Conservation (phyloP, 129 eudicot species). For the Ambrosia trifida region DNA sequence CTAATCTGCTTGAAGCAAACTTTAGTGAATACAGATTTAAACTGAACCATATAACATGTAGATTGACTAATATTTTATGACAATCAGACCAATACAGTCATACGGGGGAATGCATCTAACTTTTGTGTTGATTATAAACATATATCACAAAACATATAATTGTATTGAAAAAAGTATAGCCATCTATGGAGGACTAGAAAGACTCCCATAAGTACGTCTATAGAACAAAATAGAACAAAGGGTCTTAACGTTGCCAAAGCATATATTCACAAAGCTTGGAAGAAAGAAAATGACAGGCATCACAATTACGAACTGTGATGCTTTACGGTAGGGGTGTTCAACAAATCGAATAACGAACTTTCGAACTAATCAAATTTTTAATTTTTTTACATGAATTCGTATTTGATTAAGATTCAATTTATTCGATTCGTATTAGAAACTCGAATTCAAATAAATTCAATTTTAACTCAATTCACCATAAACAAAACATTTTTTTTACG, state of each 20-base stretch:
- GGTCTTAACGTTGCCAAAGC: background rate
- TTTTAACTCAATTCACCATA: no score
- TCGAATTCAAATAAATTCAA: no score
- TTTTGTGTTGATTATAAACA: background rate
- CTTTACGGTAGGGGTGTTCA: background rate
- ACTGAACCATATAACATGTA: background rate
- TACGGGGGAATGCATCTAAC: background rate
- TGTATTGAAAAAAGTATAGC: background rate
- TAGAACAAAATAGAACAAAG: background rate
- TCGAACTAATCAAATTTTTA: no score
- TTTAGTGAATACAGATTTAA: background rate
- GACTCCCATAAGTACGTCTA: background rate
- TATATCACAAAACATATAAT: background rate
- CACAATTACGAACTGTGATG: background rate
- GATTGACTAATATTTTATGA: background rate
- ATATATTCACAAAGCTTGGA: conserved; percentile 9
- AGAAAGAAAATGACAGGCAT: background rate
- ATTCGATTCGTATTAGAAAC: no score
- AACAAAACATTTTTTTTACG: no score
- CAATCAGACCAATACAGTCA: background rate
- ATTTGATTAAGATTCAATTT: no score
- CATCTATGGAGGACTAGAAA: background rate
- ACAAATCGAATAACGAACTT: background rate
- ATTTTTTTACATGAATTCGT: no score
- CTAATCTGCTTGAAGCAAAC: background rate